A percentile compares a stretch with the other conserved stretches of the same genome.
Evolutionary conservation across 192 early-diverging fungal genomes (phyloP).

Genomic region (Funneliformis mosseae): DNA sequence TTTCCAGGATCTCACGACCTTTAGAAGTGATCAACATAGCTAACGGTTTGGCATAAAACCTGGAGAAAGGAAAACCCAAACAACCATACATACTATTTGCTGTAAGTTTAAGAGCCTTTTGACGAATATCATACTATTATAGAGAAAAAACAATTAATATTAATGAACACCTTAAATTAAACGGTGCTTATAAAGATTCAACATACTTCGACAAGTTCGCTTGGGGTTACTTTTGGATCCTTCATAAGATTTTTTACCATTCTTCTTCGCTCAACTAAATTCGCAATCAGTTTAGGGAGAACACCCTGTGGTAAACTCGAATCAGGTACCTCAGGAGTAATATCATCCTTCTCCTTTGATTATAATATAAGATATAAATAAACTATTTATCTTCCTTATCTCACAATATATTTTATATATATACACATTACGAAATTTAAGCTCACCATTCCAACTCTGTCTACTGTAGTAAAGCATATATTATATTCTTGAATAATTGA

Average conservation of each 20-base stretch:
- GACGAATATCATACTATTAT: constrained; percentile 84
- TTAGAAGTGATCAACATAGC: constrained; percentile 96
- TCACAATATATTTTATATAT: neutral
- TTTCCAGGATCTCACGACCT: constrained; percentile 95
- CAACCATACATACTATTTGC: constrained; percentile 99
- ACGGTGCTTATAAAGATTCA: neutral
- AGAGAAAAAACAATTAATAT: neutral
- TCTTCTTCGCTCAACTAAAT: constrained; percentile 86
- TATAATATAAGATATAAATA: neutral
- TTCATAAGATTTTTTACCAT: constrained; percentile 92
- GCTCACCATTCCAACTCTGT: constrained; percentile 43
- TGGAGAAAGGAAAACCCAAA: constrained; percentile 86
- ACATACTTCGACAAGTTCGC: constrained; percentile 54
- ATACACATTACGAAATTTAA: neutral
- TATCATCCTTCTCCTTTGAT: constrained; percentile 55
- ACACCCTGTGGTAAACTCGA: constrained; percentile 69
- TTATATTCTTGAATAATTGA: constrained; percentile 99
- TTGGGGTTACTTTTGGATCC: constrained; percentile 55
- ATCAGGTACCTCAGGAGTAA: constrained; percentile 79
- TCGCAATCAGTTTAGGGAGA: constrained; percentile 83
- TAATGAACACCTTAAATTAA: neutral
- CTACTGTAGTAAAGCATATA: constrained; percentile 98
- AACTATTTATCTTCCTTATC: neutral
- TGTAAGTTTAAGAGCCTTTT: constrained; percentile 93
- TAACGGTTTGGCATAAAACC: constrained; percentile 97